A percentile compares a stretch with the other conserved stretches of the same genome.
These are phyloP conservation scores for Chrysophaeum taylorii DNA, from an alignment of 352 stramenopile genomes.

Conservation along the genomic window DNA sequence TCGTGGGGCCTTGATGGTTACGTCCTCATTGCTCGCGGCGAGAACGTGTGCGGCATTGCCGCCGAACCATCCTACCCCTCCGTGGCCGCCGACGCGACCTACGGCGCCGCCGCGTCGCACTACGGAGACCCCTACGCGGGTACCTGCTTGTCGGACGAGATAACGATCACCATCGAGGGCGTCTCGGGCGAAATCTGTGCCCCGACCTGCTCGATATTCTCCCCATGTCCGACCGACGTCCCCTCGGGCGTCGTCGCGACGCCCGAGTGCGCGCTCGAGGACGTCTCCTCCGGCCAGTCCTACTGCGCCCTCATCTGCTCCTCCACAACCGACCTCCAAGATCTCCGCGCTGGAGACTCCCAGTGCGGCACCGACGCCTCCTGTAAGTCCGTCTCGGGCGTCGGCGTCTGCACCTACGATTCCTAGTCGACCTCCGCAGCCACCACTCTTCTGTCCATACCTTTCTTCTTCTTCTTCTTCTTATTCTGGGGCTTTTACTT, in stretches of 20 bases:
- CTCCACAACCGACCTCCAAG: background rate
- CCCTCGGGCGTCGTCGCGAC: conserved; percentile 31
- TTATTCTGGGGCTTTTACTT: too few species aligned
- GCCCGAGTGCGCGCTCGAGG: conserved; percentile 33
- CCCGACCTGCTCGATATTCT: conserved; percentile 23
- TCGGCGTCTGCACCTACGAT: conserved; percentile 33
- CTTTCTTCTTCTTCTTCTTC: too few species aligned
- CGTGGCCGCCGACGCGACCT: too few species aligned
- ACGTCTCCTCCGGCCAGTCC: conserved; percentile 26
- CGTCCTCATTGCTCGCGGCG: conserved; percentile 25
- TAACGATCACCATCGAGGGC: conserved; percentile 31
- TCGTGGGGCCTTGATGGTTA: conserved; percentile 33
- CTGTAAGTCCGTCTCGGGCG: conserved; percentile 27
- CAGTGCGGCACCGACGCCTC: conserved; percentile 28
- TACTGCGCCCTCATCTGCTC: conserved; percentile 37
- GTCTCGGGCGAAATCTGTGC: conserved; percentile 33
- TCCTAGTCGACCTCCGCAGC: background rate
- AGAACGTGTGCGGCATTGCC: conserved; percentile 19
- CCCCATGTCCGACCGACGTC: conserved; percentile 31
- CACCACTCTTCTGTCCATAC: too few species aligned
- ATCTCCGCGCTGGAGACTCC: conserved; percentile 13
- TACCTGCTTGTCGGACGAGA: conserved; percentile 32
- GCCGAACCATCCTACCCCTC: too few species aligned
- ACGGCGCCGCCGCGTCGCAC: conserved; percentile 21
- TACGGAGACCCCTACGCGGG: conserved; percentile 31